Conservation (phyloP, 306 rosid genomes). For the Trifolium dubium region DNA sequence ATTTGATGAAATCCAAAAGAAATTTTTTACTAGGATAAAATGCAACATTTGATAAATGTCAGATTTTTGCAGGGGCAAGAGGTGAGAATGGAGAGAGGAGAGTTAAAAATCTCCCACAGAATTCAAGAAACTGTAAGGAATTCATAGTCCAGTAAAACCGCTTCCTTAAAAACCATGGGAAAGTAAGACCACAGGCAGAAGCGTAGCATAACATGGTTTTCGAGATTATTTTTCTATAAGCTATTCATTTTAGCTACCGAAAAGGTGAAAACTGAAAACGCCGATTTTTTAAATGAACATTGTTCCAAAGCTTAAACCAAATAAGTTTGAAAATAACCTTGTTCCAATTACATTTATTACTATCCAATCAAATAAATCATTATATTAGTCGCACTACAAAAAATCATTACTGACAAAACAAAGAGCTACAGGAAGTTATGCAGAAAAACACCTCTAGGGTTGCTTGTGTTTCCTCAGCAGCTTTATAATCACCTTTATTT, state of each 20-base stretch:
- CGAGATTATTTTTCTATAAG: neutral
- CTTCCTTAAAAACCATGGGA: neutral
- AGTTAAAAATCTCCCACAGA: slow-evolving; percentile 24
- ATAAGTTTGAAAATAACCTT: slow-evolving; percentile 9
- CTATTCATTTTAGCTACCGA: neutral
- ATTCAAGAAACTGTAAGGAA: slow-evolving; percentile 16
- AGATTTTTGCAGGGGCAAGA: neutral
- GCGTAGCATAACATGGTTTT: neutral
- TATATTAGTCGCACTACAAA: slow-evolving; percentile 17
- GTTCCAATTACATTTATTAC: slow-evolving; percentile 13
- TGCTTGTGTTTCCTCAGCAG: slow-evolving; percentile 67
- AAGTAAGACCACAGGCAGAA: slow-evolving; percentile 17
- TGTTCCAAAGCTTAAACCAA: slow-evolving; percentile 4
- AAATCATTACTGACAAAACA: slow-evolving; percentile 17
- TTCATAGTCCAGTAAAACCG: slow-evolving; percentile 4
- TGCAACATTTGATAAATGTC: slow-evolving; percentile 12
- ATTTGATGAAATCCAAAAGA: no score
- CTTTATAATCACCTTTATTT: slow-evolving; percentile 52
- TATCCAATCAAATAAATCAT: slow-evolving; percentile 11
- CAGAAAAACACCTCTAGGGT: slow-evolving; percentile 66
- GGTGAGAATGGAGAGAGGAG: neutral
- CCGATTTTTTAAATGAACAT: neutral
- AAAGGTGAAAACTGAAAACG: neutral
- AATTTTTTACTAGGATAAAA: slow-evolving; percentile 1
- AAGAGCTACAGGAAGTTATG: slow-evolving; percentile 21